These are phyloP conservation scores for Penicillium freii DNA, from an alignment of 2,329 filamentous ascomycete species.

Conservation along the genomic window DNA sequence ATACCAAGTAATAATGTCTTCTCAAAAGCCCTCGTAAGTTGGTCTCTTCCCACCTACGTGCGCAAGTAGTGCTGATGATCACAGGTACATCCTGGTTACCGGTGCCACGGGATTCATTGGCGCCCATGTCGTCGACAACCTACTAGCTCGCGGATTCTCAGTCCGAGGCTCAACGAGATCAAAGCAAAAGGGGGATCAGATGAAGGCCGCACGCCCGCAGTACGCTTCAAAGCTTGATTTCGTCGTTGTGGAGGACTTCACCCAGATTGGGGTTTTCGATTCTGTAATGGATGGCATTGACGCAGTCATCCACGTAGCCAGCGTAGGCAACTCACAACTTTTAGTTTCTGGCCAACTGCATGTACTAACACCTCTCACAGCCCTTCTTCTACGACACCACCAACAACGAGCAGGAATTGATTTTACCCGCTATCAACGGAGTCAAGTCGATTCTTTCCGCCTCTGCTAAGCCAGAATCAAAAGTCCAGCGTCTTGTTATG, in stretches of 20 bases:
- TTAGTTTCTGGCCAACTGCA: not conserved
- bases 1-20: not conserved
- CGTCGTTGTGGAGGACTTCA: slow-evolving; percentile 46
- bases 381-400: slow-evolving; percentile 47
- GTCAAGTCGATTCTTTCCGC: slow-evolving; percentile 44
- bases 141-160: slow-evolving; percentile 22
- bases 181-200: slow-evolving; percentile 26
- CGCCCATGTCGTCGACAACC: slow-evolving; percentile 29
- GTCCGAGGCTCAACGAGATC: slow-evolving; percentile 28
- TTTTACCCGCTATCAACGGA: slow-evolving; percentile 49
- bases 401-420: slow-evolving; percentile 46
- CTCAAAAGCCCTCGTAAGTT: slow-evolving; percentile 7
- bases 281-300: slow-evolving; percentile 45
- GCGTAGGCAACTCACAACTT: slow-evolving; percentile 30
- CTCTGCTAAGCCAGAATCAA: slow-evolving; percentile 18
- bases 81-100: slow-evolving; percentile 25
- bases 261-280: slow-evolving; percentile 37
- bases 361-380: slow-evolving; percentile 20
- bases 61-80: not conserved
- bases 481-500: slow-evolving; percentile 27
- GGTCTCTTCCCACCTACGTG: fast-evolving
- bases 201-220: slow-evolving; percentile 42
- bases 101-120: slow-evolving; percentile 32
- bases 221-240: slow-evolving; percentile 42
- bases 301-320: slow-evolving; percentile 48